Base-by-base conservation (phyloP, 208 protist genomes). In the Acanthamoeba lugdunensis region DNA sequence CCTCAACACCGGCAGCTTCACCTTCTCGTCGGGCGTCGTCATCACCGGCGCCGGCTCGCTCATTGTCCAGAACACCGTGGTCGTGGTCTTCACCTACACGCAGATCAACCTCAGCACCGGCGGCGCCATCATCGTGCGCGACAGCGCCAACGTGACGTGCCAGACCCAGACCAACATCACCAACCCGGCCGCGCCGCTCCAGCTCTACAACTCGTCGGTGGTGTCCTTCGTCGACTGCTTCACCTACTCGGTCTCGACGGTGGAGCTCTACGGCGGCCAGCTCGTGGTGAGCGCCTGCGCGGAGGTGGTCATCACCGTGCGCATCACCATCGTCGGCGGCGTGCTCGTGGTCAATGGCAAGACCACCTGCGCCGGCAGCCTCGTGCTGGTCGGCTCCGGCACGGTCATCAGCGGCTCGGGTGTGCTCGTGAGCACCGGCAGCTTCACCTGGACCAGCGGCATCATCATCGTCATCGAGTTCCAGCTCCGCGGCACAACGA, bases 121-220 rank as follows among this genome's bases (percentile, higher is more conserved):
- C 45, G 82, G 82, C 6, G 54, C 82, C 11, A 41, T 90, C 30
- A 33, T 71, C 54, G 82, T 90, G 54, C 69, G 28, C n/a, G 82
- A 90, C 82, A 90, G 50, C 82, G 82, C 82, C 82, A 90, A 37
- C 61, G 54, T 90, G 61, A 48, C 52, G 33, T 71, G 52, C 61
- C 37, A 50, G 30, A 67, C 82, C 82, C 63, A 90, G 52, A 90
- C 82, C 21, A 56, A 41, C 23, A n/a, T 90, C 50, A 90, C 28
- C 79, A 58, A 58, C 54, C 79, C 48, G 54, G 18, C 41, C 25
- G 8, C 77, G 28, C 33, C 77, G 7, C 52, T 85, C 48, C 82
- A 90, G 37, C 25, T 90, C 14, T 90, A 71, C 61, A 67, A 90
- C 82, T 2, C 71, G 28, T 79, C 71, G 71, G 25, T 79, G 11